A percentile compares a stretch with the other conserved stretches of the same genome.
Evolutionary conservation across 2,329 filamentous ascomycete species (phyloP).

Genomic region (Fusarium algeriense): DNA sequence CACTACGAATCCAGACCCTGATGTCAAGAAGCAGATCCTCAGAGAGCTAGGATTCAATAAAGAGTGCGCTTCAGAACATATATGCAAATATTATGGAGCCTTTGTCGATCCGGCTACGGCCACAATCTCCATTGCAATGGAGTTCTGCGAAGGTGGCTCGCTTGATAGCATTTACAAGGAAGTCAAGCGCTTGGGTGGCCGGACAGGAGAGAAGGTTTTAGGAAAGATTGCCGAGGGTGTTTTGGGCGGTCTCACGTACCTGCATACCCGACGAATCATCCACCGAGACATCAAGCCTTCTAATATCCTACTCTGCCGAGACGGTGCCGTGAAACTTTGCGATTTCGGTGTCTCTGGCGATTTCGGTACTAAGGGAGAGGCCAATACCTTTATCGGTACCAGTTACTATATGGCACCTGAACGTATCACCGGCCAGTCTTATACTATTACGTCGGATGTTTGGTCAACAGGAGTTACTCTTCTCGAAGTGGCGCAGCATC

Average conservation of each 20-base stretch:
- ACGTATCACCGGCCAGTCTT: conserved; percentile 95
- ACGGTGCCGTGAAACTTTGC: conserved; percentile 95
- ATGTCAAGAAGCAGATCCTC: conserved; percentile 98
- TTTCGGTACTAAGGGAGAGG: conserved; percentile 98
- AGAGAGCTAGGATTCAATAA: conserved; percentile 98
- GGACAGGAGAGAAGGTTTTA: conserved; percentile 96
- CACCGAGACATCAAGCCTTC: conserved; percentile 99
- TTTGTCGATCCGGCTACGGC: conserved; percentile 97
- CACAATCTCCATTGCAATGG: conserved; percentile 98
- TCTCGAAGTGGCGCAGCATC: conserved; percentile 98
- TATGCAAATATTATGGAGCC: conserved; percentile 96
- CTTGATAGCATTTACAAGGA: conserved; percentile 98
- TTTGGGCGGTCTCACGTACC: conserved; percentile 90
- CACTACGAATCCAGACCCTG: conserved; percentile 96
- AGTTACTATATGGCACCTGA: conserved; percentile 99
- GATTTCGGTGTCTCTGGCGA: conserved; percentile 98
- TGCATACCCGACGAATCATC: conserved; percentile 96
- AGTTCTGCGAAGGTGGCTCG: conserved; percentile 97
- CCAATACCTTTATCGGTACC: conserved; percentile 98
- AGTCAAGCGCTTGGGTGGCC: conserved; percentile 92
- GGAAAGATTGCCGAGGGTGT: conserved; percentile 98
- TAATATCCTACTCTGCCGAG: conserved; percentile 93
- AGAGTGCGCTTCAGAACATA: conserved; percentile 93
- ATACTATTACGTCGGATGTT: conserved; percentile 98
- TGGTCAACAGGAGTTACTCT: conserved; percentile 98